Evolutionary conservation across 2,329 filamentous ascomycete species (phyloP), one percentile per base, ranked within the genome.

Genomic region (Fusarium setosum): DNA sequence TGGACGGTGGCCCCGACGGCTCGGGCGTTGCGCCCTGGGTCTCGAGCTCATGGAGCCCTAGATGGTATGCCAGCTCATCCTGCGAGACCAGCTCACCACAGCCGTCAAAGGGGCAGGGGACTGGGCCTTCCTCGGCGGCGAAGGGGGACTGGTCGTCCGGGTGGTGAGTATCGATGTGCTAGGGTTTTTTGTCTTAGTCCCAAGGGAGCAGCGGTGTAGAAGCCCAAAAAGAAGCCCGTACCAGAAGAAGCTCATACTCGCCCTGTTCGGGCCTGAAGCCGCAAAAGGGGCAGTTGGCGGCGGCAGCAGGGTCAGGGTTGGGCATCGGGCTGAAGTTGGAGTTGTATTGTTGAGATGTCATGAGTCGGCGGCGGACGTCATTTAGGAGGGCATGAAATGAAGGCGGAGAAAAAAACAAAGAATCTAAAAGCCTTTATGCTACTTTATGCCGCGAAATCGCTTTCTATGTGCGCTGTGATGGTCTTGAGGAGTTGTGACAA

Each of bases 11-110:
- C 20, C 62, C 67, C 9, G 55, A 18, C 20, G 57, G 37, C 44
- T 53, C 65, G 4, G 57, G 60, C 5, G 64, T 53, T 9, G 56
- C 58, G 24, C 61, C 71, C 29, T 64, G 56, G 4, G 59, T 62
- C 41, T 73, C 71, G 21, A 73, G 69, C 48, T 69, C 63, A 52
- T 73, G 71, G 26, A 73, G 71, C 47, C 72, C 64, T 4, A 73
- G 52, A 32, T 73, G 71, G 31, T 60, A 70, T 17, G 59, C 59
- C 41, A 73, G 40, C 24, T 73, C 71, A n/a, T 70, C 69, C 7
- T 49, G 49, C n/a, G 52, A 26, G 31, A 73, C 41, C n/a, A 81
- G 73, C 73, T 92, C 88, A 29, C 85, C 85, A 71, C 90, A 92
- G 20, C 82, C 84, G 15, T 85, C 82, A 23, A 69, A 60, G 2